Evolutionary conservation across 2,329 filamentous ascomycete species (phyloP), one percentile per base, ranked within the genome.

Genomic region (Aspergillus piperis): DNA sequence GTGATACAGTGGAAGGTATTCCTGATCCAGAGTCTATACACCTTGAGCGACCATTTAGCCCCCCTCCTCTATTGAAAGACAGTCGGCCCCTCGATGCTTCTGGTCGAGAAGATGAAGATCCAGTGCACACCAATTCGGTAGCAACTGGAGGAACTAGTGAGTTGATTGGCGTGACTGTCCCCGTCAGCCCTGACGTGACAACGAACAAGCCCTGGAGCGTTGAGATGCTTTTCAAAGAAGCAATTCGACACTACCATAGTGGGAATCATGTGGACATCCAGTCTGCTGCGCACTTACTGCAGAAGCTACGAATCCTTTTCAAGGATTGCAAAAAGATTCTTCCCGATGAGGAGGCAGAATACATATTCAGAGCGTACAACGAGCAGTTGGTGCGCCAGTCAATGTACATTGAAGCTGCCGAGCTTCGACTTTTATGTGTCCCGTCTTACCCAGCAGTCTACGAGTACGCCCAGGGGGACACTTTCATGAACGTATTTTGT

Each of bases 291-390:
- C 77, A 79, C 64, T 60, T 79, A 8, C 73, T 79, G 4, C 73
- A 77, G 25, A 79, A 76, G 58, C 59, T 78, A 41, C 76, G 77
- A 56, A 53, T 73, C 19, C 69, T 79, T 8, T 78, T 78, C 52
- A 64, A 68, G 8, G 72, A 75, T 13, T 74, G 71, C 50, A 75
- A 77, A 41, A 61, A 70, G 23, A 74, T 79, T 19, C 66, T 79
- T 48, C 75, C 76, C 1, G 74, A 73, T 38, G 69, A 75, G 55
- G 83, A 87, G 66, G 77, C 83, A 52, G 84, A 87, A 68, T 75
- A 78, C 49, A 82, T 87, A 44, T 79, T 87, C 44, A 77, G 81
- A 42, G 76, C 81, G 3, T 88, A 88, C 70, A 84, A 88, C 70
- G 80, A 82, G 53, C 83, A 84, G 58, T 76, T 88, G 10, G 63